Conservation (phyloP, 2,329 filamentous ascomycete species). For the Colletotrichum endophyticum region DNA sequence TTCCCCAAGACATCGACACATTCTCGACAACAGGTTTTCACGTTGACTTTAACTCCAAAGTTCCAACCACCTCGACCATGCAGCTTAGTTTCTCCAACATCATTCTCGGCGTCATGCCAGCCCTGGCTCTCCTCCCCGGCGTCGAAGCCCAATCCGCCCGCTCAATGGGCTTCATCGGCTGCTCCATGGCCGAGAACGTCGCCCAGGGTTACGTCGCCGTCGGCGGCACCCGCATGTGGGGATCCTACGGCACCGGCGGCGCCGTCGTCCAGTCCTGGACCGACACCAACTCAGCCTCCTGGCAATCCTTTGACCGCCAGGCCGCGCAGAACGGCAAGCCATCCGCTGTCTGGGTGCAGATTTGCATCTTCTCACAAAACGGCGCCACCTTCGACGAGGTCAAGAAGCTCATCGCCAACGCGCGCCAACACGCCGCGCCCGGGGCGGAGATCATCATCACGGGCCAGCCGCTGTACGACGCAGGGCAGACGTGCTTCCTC, state of each 20-base stretch:
- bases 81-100: neutral
- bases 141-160: neutral
- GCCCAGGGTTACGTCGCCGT: neutral
- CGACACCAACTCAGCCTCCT: neutral
- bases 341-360: neutral
- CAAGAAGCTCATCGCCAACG: neutral
- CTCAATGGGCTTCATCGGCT: neutral
- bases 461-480: neutral
- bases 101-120: neutral
- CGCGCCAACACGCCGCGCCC: neutral
- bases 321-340: neutral
- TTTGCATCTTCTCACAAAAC: neutral
- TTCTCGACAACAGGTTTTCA: fast-evolving
- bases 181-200: neutral
- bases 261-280: neutral
- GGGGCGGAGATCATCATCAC: neutral
- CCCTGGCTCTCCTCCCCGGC: neutral
- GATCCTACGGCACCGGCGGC: neutral
- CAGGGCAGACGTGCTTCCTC: neutral
- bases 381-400: neutral
- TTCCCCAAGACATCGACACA: neutral
- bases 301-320: neutral
- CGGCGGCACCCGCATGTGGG: neutral
- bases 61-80: neutral
- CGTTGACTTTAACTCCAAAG: fast-evolving